A percentile compares a stretch with the other conserved stretches of the same genome.
phyloP scores from a whole-genome alignment of 225 moss, liverwort and hornwort genomes.

The Straminergon stramineum region DNA sequence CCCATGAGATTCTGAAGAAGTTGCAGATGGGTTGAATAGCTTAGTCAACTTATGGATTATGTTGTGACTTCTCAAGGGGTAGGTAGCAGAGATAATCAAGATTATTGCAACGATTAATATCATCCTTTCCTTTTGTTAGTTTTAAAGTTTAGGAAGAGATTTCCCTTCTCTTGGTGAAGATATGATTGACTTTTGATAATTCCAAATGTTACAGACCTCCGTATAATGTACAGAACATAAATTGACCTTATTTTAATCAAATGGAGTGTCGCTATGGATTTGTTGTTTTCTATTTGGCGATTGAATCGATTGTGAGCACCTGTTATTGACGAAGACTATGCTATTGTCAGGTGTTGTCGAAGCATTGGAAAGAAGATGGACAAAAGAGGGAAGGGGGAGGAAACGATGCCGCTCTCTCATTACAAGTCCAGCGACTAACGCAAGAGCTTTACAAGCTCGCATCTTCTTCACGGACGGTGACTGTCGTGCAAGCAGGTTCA shows the following conservation, averaged over 20 bases:
- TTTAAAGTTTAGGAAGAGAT: neutral
- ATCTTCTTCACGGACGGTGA: constrained; percentile 52
- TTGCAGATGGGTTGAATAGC: neutral
- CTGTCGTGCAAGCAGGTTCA: constrained; percentile 58
- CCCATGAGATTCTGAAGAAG: neutral
- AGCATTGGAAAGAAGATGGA: constrained; percentile 53
- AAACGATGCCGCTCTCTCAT: constrained; percentile 38
- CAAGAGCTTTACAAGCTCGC: constrained; percentile 53
- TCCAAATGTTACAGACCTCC: neutral
- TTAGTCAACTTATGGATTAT: neutral
- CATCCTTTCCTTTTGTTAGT: neutral
- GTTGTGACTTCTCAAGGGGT: neutral
- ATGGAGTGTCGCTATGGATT: neutral
- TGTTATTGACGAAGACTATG: neutral
- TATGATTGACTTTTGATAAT: neutral
- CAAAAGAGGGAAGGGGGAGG: constrained; percentile 42
- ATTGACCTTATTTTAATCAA: neutral
- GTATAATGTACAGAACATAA: neutral
- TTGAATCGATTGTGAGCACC: neutral
- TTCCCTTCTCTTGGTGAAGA: neutral
- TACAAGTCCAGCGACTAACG: constrained; percentile 61
- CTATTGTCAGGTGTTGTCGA: constrained; percentile 58
- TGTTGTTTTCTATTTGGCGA: neutral
- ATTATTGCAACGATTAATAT: neutral
- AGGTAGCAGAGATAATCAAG: neutral